These are phyloP conservation scores for Pseudogymnoascus sp. DNA, from an alignment of 2,329 filamentous ascomycete species.

Conservation along the genomic window DNA sequence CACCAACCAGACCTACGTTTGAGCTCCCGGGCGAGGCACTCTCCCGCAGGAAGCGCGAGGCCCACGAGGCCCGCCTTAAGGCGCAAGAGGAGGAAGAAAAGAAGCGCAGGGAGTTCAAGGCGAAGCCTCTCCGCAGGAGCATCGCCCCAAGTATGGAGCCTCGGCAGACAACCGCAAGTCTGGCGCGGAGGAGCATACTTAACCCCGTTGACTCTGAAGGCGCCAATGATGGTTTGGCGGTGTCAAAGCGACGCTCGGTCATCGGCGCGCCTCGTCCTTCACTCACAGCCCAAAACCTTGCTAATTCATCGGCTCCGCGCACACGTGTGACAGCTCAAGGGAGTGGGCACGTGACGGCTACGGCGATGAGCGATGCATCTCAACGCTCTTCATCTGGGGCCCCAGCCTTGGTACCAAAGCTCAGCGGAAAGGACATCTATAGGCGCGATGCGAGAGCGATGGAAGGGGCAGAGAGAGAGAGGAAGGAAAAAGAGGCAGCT, in stretches of 20 bases:
- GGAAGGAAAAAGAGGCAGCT: constrained; percentile 45
- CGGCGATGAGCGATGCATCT: neutral
- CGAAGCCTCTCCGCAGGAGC: constrained; percentile 46
- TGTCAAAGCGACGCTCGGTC: constrained; percentile 25
- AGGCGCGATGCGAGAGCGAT: constrained; percentile 43
- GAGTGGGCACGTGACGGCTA: neutral
- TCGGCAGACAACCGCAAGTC: constrained; percentile 52
- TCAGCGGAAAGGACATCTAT: constrained; percentile 45
- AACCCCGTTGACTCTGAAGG: constrained; percentile 14
- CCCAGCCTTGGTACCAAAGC: neutral
- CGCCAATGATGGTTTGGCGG: constrained; percentile 10
- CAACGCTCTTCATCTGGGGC: neutral
- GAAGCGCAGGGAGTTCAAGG: constrained; percentile 57
- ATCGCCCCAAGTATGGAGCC: constrained; percentile 34
- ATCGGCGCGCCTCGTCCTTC: constrained; percentile 29
- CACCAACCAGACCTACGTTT: constrained; percentile 49
- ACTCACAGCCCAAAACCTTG: constrained; percentile 28
- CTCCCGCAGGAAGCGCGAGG: constrained; percentile 40
- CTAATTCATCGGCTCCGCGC: constrained; percentile 26
- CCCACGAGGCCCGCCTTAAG: constrained; percentile 47
- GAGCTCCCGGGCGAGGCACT: constrained; percentile 58
- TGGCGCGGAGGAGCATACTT: constrained; percentile 40
- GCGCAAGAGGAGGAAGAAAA: constrained; percentile 54
- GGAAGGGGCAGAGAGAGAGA: constrained; percentile 45
- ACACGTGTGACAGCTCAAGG: constrained; percentile 17